Base-by-base conservation (phyloP, 805 yeast species). In the Nakazawaea anatomiae region DNA sequence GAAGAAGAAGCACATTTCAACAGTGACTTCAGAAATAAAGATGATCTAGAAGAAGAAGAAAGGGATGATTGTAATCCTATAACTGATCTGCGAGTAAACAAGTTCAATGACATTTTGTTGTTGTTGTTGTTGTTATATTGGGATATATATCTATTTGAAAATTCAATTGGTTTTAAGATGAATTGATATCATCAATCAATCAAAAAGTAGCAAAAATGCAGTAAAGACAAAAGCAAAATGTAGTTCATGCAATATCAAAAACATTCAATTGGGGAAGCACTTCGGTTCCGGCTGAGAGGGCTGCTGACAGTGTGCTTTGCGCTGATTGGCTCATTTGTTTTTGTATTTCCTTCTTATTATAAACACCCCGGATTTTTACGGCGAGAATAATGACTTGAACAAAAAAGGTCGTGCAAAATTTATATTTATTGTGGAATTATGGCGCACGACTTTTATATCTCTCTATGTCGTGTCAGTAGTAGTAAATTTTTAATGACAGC, bases 51-150 rank as follows among this genome's bases (percentile, higher is more conserved):
- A 18, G 25, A 18, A 18, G 25, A 18, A 2, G 25, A 18, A 18
- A 18, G 25, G 30, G 43, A 30, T 14, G 34, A 4, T n/a, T 39
- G 44, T 29, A 46, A 40, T 11, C 43, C 43, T 8, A 39, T 39
- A 11, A 39, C 10, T 5, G 49, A 46, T 46, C 49, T 46, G 30
- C 44, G 43, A 6, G 44, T 14, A 28, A 46, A 39, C 39, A 46
- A 39, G 25, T 39, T 46, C 25, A 46, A 39, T 32, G 44, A 39
- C 44, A 46, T 46, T 35, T 11, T 43, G 8, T 2, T 9, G 35
- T 2, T 32, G 8, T 32, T 9, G 8, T 9, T 32, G 11, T 32
- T 9, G 8, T 9, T 32, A 32, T 32, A 32, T 32, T 9, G 35
- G 11, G 35, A 32, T 32, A 32, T n/a, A 28, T 6, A 43, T 43